phyloP scores from a whole-genome alignment of 2,329 filamentous ascomycete species.

The Diaporthe aspalathi region DNA sequence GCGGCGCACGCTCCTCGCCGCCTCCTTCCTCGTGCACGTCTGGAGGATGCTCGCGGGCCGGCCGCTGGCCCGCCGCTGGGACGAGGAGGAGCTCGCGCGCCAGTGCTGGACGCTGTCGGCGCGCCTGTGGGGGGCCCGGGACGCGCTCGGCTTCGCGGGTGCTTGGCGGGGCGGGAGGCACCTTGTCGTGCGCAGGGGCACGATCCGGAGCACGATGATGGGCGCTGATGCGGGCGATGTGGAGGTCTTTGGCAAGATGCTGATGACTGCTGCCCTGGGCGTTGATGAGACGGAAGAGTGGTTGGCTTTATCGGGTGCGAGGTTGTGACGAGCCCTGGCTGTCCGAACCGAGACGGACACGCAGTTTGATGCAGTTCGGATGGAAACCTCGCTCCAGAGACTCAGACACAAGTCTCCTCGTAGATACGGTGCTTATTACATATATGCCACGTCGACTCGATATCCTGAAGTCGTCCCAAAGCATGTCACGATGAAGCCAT shows the following conservation, averaged over 20 bases:
- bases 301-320: slow-evolving; percentile 37
- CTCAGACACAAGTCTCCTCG: not conserved
- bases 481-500: not conserved
- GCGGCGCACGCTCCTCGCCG: slow-evolving; percentile 61
- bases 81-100: slow-evolving; percentile 46
- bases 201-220: slow-evolving; percentile 33
- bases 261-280: slow-evolving; percentile 41
- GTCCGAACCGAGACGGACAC: not conserved
- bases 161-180: slow-evolving; percentile 52
- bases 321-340: slow-evolving; percentile 23
- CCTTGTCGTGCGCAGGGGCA: slow-evolving; percentile 49
- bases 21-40: slow-evolving; percentile 57
- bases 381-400: not conserved
- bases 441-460: no score
- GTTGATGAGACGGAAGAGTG: slow-evolving; percentile 42
- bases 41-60: slow-evolving; percentile 47
- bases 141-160: slow-evolving; percentile 51
- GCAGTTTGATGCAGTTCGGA: not conserved
- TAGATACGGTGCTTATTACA: no score
- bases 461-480: not conserved
- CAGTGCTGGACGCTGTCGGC: slow-evolving; percentile 55
- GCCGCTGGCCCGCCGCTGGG: slow-evolving; percentile 43
- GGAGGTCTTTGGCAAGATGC: slow-evolving; percentile 43
- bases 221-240: slow-evolving; percentile 40
- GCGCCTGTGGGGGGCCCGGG: slow-evolving; percentile 52